Conservation (phyloP, 257 asterid genomes). For the Ophiorrhiza pumila region DNA sequence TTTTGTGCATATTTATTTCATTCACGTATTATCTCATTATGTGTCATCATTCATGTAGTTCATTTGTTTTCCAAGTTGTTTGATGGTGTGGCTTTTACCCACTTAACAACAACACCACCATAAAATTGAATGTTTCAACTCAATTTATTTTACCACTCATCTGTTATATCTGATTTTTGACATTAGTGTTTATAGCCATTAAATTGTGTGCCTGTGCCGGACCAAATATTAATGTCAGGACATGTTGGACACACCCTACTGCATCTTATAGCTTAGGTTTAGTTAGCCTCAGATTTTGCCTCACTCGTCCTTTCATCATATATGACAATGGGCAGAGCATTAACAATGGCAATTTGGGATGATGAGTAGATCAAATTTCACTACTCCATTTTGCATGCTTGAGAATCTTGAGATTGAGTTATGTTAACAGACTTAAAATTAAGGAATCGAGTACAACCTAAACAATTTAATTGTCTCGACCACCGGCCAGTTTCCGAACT, state of each 20-base stretch:
- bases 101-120: not conserved
- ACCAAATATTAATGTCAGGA: not conserved
- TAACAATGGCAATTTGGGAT: no score
- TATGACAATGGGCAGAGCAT: no score
- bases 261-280: not conserved
- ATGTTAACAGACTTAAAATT: no score
- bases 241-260: not conserved
- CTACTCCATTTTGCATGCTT: no score
- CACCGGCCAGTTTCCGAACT: no score
- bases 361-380: no score
- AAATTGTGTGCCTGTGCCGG: not conserved
- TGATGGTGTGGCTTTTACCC: not conserved
- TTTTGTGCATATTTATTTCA: not conserved
- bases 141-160: not conserved
- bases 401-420: no score
- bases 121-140: conserved; percentile 4
- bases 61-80: not conserved
- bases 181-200: conserved; percentile 6
- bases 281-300: not conserved
- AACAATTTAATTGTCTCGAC: no score
- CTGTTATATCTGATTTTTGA: not conserved
- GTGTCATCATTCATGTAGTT: not conserved
- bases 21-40: not conserved
- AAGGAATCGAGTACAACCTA: no score
- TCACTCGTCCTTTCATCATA: not conserved